These are phyloP conservation scores for Zoysia matrella DNA, from an alignment of 202 grass and related monocot genomes.

Conservation along the genomic window DNA sequence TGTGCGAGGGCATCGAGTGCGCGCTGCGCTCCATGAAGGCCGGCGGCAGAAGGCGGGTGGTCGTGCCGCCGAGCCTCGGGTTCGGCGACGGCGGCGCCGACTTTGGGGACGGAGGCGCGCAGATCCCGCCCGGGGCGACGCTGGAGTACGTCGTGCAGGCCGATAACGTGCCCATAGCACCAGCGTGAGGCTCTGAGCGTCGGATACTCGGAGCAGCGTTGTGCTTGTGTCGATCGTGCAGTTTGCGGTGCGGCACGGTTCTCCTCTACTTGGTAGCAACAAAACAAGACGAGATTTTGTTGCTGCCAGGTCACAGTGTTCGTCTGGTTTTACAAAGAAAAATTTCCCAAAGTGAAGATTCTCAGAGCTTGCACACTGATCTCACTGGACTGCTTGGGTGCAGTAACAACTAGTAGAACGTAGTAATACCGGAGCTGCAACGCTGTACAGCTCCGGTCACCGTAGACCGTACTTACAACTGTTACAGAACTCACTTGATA, in stretches of 20 bases:
- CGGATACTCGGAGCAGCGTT: too few relatives aligned
- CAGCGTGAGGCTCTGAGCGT: slow-evolving; percentile 46
- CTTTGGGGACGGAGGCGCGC: slow-evolving; percentile 49
- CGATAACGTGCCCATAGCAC: slow-evolving; percentile 92
- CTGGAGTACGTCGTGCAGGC: slow-evolving; percentile 95
- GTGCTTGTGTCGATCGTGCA: not conserved
- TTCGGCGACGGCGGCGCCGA: slow-evolving; percentile 93
- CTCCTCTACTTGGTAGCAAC: not conserved
- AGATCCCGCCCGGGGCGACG: slow-evolving; percentile 54
- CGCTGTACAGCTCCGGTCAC: too few relatives aligned
- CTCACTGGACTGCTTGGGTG: not conserved
- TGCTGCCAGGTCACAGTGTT: not conserved
- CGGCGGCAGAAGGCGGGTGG: slow-evolving; percentile 79
- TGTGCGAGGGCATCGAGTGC: slow-evolving; percentile 91
- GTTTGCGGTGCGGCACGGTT: not conserved
- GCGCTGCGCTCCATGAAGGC: slow-evolving; percentile 72
- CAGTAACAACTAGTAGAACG: too few relatives aligned
- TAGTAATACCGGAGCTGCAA: not conserved
- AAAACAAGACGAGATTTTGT: not conserved
- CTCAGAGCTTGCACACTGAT: not conserved
- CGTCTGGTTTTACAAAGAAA: not conserved
- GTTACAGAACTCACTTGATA: not conserved
- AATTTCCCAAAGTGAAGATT: not conserved
- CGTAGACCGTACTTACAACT: not conserved
- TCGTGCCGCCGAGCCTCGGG: slow-evolving; percentile 58